Evolutionary conservation across 768 basidiomycete species (phyloP), one percentile per base, ranked within the genome.

Genomic region (Rhodotorula babjevae): DNA sequence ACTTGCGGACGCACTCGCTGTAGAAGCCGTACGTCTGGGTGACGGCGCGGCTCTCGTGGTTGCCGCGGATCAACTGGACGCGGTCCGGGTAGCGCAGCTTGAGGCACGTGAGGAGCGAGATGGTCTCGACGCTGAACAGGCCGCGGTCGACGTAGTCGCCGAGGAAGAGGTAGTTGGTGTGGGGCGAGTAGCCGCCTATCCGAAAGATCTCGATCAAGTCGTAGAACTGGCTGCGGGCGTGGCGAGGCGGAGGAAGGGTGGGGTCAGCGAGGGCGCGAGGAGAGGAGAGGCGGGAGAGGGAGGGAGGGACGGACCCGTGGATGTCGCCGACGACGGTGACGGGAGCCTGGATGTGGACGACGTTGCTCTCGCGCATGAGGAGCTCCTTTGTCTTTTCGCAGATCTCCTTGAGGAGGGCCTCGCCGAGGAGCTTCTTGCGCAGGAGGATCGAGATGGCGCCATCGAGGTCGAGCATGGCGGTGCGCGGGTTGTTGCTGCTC

Each of bases 21-120:
- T 99, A 99, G 84, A 99, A 99, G 21, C 96, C 96, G 79, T 98
- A 99, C 33, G 93, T 94, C 94, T 98, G 96, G 0, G 96, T 99
- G 67, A 99, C 96, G 6, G 96, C 96, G 81, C 96, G 84, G 25
- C 91, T 92, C 82, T 99, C 96, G 80, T 99, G 96, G 80, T 99
- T 99, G 61, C 96, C 96, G 79, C 96, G 85, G 71, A 99, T 97
- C 49, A 99, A 84, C 80, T 98, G 95, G 14, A 99, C 91, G 64
- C 96, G 85, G 81, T 97, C 92, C 31, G 96, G 96, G 80, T 96
- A 98, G 57, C 96, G 87, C 67, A 99, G 86, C 81, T 99, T 99
- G 69, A 98, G 87, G 81, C 95, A 97, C 19, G 93, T 97, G 60
- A 99, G 83, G 27, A 99, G 87, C 16, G 94, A 96, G 79, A 99